Evolutionary conservation across 2,329 filamentous ascomycete species (phyloP), one percentile per base, ranked within the genome.

Genomic region (Hymenoscyphus scutula): DNA sequence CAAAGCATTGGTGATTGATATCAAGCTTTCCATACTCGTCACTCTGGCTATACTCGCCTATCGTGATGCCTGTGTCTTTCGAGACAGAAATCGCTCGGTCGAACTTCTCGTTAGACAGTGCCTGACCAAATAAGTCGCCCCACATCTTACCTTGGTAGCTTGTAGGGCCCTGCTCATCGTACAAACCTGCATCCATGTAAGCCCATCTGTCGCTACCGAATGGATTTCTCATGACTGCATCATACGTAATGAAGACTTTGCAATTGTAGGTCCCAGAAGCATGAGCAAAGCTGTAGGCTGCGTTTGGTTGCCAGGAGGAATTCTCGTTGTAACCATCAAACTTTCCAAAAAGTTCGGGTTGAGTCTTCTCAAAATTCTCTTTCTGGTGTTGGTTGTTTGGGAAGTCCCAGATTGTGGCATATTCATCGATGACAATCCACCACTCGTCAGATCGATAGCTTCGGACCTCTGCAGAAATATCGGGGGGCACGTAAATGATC

Each of bases 1-100:
- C 19, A 27, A 41, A 59, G 27, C 57, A 59, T 53, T 59, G 5
- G 25, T 59, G 57, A 25, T 59, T 59, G 41, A 59, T 59, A 29
- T 53, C 41, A 23, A 30, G 32, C 17, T 19, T 13, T 15, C 57
- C 57, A 19, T 53, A 53, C 11, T 27, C 41, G 3, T 41, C 15
- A 23, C 38, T 53, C 15, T 59, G 57, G 17, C 29, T 32, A 45
- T 59, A 59, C 32, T 59, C 57, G 29, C 57, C 29, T 27, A 59
- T 59, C 5, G 53, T 41, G 3, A 59, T 53, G 17, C 41, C 57
- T 13, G 57, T 19, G 25, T 59, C 57, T 53, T 34, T 25, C 3
- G 57, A 59, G 45, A 59, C 23, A 13, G 13, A 23, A 13, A 59
- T 59, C 8, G 57, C 51, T 5, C 41, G 38, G 5, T 59, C 57